These are phyloP conservation scores for Chionographis japonica DNA, from an alignment of 106 monocot species.

Conservation along the genomic window DNA sequence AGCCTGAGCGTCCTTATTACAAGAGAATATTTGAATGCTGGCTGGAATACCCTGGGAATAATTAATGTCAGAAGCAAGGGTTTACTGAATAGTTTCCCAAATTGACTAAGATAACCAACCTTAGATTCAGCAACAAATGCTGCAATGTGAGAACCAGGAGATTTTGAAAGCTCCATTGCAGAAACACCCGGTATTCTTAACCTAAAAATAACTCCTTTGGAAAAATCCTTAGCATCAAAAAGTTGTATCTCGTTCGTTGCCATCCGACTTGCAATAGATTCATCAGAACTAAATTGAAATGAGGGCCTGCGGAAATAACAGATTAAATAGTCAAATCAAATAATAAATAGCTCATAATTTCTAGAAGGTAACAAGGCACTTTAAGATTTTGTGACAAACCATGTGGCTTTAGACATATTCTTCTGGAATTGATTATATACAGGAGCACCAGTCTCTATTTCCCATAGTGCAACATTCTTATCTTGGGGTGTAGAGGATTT, in stretches of 20 bases:
- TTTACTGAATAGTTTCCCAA: neutral
- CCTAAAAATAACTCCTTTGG: constrained; percentile 58
- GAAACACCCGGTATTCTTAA: constrained; percentile 69
- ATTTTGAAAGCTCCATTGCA: constrained; percentile 66
- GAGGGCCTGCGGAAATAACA: constrained; percentile 49
- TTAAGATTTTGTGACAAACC: constrained; percentile 30
- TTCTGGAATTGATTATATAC: constrained; percentile 81
- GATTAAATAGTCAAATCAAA: constrained; percentile 10
- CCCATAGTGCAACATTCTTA: constrained; percentile 81
- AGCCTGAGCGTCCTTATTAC: constrained; percentile 55
- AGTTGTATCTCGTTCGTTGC: constrained; percentile 93
- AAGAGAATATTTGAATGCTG: constrained; percentile 88
- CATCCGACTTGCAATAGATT: constrained; percentile 79
- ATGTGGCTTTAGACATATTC: constrained; percentile 85
- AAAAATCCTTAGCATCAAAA: constrained; percentile 71
- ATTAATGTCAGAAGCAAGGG: constrained; percentile 5
- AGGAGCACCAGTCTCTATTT: constrained; percentile 37
- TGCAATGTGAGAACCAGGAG: constrained; percentile 71
- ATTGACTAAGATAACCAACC: constrained; percentile 33
- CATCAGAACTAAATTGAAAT: constrained; percentile 81
- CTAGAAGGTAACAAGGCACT: neutral
- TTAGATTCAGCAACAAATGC: constrained; percentile 87
- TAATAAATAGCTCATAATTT: neutral
- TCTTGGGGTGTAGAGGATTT: constrained; percentile 78
- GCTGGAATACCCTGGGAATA: constrained; percentile 78